Evolutionary conservation across 176 grass and related monocot species (phyloP).

Genomic region (Bromus sterilis): DNA sequence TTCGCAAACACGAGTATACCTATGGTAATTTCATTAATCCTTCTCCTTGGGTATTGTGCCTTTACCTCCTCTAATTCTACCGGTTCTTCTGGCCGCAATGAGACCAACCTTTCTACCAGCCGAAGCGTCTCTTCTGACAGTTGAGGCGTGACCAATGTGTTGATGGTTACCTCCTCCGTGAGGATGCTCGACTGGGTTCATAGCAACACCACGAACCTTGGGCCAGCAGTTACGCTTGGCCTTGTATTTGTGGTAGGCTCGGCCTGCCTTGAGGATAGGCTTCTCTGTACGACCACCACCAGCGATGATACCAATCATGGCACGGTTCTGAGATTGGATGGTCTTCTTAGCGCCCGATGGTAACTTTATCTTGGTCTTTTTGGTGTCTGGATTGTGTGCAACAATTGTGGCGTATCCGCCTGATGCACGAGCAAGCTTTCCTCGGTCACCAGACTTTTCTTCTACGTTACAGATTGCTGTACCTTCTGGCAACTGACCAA

Average conservation of each 20-base stretch:
- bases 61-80: slow-evolving; percentile 60
- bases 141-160: slow-evolving; percentile 80
- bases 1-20: too few relatives aligned
- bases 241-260: slow-evolving; percentile 76
- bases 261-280: slow-evolving; percentile 63
- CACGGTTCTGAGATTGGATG: slow-evolving; percentile 58
- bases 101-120: slow-evolving; percentile 70
- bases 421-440: too few relatives aligned
- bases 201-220: slow-evolving; percentile 96
- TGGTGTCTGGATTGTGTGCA: too few relatives aligned
- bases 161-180: too few relatives aligned
- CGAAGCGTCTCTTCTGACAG: slow-evolving; percentile 57
- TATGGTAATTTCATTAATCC: too few relatives aligned
- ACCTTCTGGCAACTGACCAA: too few relatives aligned
- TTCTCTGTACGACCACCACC: slow-evolving; percentile 85
- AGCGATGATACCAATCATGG: slow-evolving; percentile 76
- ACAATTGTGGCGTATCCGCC: too few relatives aligned
- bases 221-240: slow-evolving; percentile 92
- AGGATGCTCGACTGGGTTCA: too few relatives aligned
- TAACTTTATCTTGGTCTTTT: slow-evolving; percentile 87
- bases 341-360: slow-evolving; percentile 89
- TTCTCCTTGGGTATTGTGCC: too few relatives aligned
- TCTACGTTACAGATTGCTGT: too few relatives aligned
- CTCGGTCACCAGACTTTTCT: too few relatives aligned
- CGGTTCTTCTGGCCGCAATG: slow-evolving; percentile 69